Evolutionary conservation across 1,284 basidiomycete genomes (phyloP).

Genomic region (Apiotrichum brassicae): DNA sequence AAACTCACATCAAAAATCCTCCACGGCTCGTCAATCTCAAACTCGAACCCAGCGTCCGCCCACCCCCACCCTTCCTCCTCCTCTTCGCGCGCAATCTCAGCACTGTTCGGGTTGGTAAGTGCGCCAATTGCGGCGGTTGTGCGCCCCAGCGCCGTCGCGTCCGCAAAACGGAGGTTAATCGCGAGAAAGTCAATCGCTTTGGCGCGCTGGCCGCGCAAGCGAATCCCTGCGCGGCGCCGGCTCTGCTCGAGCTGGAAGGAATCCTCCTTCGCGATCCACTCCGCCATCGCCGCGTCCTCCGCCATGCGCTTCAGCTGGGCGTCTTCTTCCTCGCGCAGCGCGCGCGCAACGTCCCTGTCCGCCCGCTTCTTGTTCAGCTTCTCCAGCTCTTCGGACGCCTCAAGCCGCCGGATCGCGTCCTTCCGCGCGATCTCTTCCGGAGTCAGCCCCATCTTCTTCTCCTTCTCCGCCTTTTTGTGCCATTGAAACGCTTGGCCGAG

Average conservation of each 20-base stretch:
- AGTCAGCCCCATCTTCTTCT: constrained; percentile 78
- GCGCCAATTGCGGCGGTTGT: constrained; percentile 38
- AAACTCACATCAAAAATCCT: constrained; percentile 81
- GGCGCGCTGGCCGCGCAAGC: constrained; percentile 89
- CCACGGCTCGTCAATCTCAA: constrained; percentile 97
- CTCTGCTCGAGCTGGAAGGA: constrained; percentile 97
- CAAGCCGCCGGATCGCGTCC: constrained; percentile 74
- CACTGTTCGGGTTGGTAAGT: constrained; percentile 26
- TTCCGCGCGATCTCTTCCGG: constrained; percentile 69
- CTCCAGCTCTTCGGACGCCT: constrained; percentile 93
- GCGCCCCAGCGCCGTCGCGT: constrained; percentile 49
- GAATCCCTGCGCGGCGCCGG: constrained; percentile 79
- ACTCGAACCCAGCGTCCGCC: constrained; percentile 83
- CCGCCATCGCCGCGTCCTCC: constrained; percentile 93
- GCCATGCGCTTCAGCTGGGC: constrained; percentile 76
- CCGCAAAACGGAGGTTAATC: constrained; percentile 82
- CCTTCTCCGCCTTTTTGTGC: constrained; percentile 98
- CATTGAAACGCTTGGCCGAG: constrained; percentile 91
- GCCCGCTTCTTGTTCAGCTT: constrained; percentile 81
- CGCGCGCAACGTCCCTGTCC: constrained; percentile 83
- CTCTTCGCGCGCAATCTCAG: constrained; percentile 49
- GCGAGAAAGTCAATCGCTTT: constrained; percentile 93
- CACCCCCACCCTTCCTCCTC: constrained; percentile 62
- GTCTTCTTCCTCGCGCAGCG: constrained; percentile 85
- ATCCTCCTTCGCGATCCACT: constrained; percentile 95